Conservation (phyloP, 192 early-diverging fungal species). For the Coemansia asiatica region DNA sequence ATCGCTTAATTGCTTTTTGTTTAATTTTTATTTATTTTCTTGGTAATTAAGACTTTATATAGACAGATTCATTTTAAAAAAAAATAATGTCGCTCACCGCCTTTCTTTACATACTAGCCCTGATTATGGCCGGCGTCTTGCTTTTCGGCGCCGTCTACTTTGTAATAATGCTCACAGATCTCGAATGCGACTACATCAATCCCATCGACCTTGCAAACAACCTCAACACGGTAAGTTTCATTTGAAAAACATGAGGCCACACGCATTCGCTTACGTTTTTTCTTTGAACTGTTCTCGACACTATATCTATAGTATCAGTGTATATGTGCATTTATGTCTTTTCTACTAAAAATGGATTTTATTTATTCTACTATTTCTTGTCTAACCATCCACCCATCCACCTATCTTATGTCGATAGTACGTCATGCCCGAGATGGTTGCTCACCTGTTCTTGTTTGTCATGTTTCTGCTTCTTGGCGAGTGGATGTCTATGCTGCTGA, state of each 20-base stretch:
- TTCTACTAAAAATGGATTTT: background rate
- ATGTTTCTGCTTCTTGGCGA: conserved; percentile 85
- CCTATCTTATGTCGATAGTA: conserved; percentile 70
- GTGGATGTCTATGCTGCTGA: conserved; percentile 83
- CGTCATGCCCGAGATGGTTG: conserved; percentile 90
- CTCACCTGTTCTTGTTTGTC: conserved; percentile 78
- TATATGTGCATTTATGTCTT: background rate
- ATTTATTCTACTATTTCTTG: too few species aligned
- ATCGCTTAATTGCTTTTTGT: background rate
- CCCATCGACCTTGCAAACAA: conserved; percentile 97
- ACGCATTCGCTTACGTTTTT: background rate
- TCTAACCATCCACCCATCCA: too few species aligned
- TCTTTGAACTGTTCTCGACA: background rate
- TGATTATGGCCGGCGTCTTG: conserved; percentile 87
- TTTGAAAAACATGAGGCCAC: background rate
- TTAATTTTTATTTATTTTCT: background rate
- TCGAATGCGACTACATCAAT: conserved; percentile 99
- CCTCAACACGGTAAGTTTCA: conserved; percentile 77
- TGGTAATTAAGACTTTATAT: background rate
- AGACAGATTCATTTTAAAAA: background rate
- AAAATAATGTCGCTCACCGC: conserved; percentile 51
- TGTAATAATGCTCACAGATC: conserved; percentile 77
- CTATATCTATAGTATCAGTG: too few species aligned
- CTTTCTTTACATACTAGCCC: conserved; percentile 82
- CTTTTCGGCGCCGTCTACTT: conserved; percentile 97